Evolutionary conservation across 345 rosid genomes (phyloP).

Genomic region (Cardamine resedifolia): DNA sequence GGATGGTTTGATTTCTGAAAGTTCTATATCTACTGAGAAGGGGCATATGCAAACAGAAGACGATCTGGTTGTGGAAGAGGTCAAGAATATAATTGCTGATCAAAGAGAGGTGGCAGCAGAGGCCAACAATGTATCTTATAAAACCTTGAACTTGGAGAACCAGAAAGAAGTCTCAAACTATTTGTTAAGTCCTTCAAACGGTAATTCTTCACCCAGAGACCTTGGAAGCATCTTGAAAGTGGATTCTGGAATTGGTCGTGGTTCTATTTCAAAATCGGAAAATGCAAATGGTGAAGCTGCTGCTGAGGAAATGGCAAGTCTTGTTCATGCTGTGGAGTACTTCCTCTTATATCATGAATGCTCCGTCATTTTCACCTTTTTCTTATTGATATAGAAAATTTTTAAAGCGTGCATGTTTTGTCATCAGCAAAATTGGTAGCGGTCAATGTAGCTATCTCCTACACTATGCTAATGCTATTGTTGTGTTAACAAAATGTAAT

Average conservation of each 20-base stretch:
- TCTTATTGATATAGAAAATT: conserved; percentile 13
- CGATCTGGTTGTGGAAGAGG: conserved; percentile 68
- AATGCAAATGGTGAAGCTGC: conserved; percentile 47
- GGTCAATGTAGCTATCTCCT: conserved; percentile 3
- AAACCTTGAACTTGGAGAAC: conserved; percentile 32
- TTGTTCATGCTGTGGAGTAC: conserved; percentile 25
- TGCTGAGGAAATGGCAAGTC: conserved; percentile 62
- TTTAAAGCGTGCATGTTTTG: background rate
- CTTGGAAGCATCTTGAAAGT: conserved; percentile 40
- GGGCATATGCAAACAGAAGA: conserved; percentile 52
- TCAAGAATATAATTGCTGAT: conserved; percentile 47
- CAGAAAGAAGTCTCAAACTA: conserved; percentile 43
- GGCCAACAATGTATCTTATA: conserved; percentile 18
- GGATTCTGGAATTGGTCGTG: conserved; percentile 50
- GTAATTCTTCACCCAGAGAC: conserved; percentile 38
- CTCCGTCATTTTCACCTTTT: conserved; percentile 5
- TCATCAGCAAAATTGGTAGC: conserved; percentile 7
- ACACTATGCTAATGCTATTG: background rate
- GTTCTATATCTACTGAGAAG: conserved; percentile 42
- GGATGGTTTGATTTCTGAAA: conserved; percentile 37
- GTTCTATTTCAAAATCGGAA: conserved; percentile 42
- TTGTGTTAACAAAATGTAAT: conserved; percentile 15
- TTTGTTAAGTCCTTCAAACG: conserved; percentile 37
- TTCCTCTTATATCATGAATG: conserved; percentile 16
- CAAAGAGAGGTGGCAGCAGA: conserved; percentile 40